Conservation (phyloP, 2,329 filamentous ascomycete species). For the Fonsecaea erecta region DNA sequence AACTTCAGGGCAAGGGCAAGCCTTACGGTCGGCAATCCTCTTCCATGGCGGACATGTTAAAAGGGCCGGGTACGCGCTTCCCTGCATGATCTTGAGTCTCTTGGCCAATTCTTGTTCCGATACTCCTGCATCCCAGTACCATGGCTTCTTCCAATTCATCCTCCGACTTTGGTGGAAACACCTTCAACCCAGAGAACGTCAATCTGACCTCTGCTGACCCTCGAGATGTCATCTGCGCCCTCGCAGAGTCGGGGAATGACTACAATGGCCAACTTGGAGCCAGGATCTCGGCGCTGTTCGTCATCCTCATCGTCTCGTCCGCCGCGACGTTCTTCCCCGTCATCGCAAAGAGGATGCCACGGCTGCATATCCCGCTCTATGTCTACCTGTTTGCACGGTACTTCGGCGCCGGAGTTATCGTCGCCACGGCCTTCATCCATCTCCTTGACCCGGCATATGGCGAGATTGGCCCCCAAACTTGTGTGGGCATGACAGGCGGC, state of each 20-base stretch:
- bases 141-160: constrained; percentile 7
- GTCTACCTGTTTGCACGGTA: constrained; percentile 55
- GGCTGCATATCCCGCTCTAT: constrained; percentile 48
- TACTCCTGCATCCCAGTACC: background rate
- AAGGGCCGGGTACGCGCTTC: background rate
- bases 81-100: background rate
- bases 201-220: constrained; percentile 51
- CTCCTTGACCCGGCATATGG: constrained; percentile 53
- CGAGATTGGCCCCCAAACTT: constrained; percentile 54
- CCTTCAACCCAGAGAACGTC: constrained; percentile 49
- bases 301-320: constrained; percentile 51
- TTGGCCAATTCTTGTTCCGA: background rate
- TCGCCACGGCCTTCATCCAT: constrained; percentile 56
- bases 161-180: background rate
- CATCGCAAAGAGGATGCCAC: constrained; percentile 47
- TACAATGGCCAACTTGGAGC: constrained; percentile 58
- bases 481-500: constrained; percentile 59
- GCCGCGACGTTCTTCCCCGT: constrained; percentile 54
- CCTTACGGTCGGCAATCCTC: background rate
- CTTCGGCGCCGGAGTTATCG: constrained; percentile 54
- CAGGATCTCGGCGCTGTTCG: constrained; percentile 52
- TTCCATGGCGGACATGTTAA: background rate
- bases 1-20: background rate
- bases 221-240: constrained; percentile 56
- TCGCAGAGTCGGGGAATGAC: constrained; percentile 54